Percentiles rank a stretch among this genome's conserved stretches.
Evolutionary conservation across 2,329 filamentous ascomycete species (phyloP).

Genomic region (Apiospora malaysiana): DNA sequence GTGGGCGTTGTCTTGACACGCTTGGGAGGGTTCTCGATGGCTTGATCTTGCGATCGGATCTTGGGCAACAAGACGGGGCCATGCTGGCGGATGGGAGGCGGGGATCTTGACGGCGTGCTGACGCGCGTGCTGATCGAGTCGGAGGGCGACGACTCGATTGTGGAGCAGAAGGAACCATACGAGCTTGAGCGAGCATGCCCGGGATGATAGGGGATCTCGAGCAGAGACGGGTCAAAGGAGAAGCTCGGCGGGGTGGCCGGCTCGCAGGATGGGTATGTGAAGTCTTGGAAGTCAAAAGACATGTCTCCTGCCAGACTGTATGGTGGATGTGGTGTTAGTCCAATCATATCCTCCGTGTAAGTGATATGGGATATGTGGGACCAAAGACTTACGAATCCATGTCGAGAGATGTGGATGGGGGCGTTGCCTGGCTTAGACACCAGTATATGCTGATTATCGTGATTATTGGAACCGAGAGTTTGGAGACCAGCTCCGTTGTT

Average conservation of each 20-base stretch:
- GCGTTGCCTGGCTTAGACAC: conserved; percentile 36
- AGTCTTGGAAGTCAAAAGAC: conserved; percentile 67
- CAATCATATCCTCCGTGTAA: conserved; percentile 21
- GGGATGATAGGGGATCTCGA: conserved; percentile 58
- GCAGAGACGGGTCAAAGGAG: conserved; percentile 61
- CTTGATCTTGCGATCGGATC: conserved; percentile 84
- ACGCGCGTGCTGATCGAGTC: conserved; percentile 68
- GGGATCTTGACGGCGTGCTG: conserved; percentile 69
- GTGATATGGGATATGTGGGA: conserved; percentile 23
- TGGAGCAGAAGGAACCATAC: conserved; percentile 70
- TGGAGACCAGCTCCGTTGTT: conserved; percentile 40
- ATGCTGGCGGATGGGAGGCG: conserved; percentile 77
- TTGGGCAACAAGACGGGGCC: conserved; percentile 83
- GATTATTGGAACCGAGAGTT: conserved; percentile 32
- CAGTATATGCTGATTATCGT: conserved; percentile 36
- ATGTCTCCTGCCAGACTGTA: conserved; percentile 66
- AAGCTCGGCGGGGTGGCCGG: conserved; percentile 57
- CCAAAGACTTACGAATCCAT: conserved; percentile 50
- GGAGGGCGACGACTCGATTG: conserved; percentile 60
- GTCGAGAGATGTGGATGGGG: conserved; percentile 34
- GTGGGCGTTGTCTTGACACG: conserved; percentile 61
- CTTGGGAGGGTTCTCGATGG: conserved; percentile 66
- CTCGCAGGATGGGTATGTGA: conserved; percentile 61
- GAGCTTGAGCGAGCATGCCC: conserved; percentile 69
- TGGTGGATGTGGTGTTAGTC: conserved; percentile 34